These are phyloP conservation scores for Abrus precatorius DNA, from an alignment of 306 rosid species.

Conservation along the genomic window DNA sequence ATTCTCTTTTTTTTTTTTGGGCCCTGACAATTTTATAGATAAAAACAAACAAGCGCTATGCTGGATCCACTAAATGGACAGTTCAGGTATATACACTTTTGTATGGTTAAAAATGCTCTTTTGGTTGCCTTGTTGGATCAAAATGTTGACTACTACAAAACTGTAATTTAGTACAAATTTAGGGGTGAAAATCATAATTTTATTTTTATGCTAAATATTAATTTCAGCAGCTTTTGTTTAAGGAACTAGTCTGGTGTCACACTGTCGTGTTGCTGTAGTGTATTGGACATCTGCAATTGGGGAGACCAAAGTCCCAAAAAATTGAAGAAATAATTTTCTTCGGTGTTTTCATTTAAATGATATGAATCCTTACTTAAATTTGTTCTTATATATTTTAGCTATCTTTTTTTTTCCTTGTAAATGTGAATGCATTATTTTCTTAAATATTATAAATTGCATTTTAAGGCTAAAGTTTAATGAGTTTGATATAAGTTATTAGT, in stretches of 20 bases:
- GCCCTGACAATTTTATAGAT: slow-evolving; percentile 59
- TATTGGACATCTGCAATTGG: slow-evolving; percentile 1
- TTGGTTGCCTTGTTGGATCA: slow-evolving; percentile 13
- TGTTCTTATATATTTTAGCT: background rate
- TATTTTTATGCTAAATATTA: slow-evolving; percentile 30
- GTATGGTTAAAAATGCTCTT: slow-evolving; percentile 26
- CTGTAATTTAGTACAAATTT: slow-evolving; percentile 47
- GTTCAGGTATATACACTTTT: slow-evolving; percentile 68
- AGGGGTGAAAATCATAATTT: slow-evolving; percentile 64
- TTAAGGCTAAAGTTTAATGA: slow-evolving; percentile 1
- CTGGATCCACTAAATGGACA: slow-evolving; percentile 79
- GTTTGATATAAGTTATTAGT: background rate
- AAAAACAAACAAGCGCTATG: slow-evolving; percentile 92
- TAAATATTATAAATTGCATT: background rate
- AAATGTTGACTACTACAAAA: background rate
- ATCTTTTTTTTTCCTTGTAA: slow-evolving; percentile 11
- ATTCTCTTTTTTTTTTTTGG: background rate
- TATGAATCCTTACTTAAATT: background rate
- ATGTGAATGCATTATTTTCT: background rate
- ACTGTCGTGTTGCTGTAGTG: background rate
- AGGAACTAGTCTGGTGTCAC: background rate
- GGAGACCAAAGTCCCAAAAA: background rate
- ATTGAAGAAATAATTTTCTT: background rate
- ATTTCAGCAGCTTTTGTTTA: slow-evolving; percentile 3
- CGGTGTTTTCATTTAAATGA: background rate